Evolutionary conservation across 1,284 basidiomycete species (phyloP), one percentile per base, ranked within the genome.

Genomic region (Ustilago curta): DNA sequence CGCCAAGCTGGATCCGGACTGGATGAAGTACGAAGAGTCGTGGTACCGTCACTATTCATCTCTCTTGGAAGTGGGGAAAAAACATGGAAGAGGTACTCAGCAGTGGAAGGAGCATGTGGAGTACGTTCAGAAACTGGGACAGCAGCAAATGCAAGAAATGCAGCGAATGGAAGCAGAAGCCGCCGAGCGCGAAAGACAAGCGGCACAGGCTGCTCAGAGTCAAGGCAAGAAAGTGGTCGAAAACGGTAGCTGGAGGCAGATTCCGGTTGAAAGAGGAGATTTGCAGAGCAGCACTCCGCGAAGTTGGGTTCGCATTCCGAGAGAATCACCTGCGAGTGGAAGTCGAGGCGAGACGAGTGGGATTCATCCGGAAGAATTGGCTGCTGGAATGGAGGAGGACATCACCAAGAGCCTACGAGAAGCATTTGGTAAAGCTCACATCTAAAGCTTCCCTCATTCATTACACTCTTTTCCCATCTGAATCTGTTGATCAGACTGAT

Each of bases 21-120:
- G 44, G 62, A 31, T 25, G 12, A 3, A 11, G 23, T 70, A n/a
- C 27, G 68, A 70, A 16, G 58, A 70, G 18, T 16, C 9, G 0
- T 32, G 60, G 29, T 58, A 58, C 19, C 45, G 61, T 3, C 23
- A 42, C 8, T 70, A 53, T 49, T 44, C 32, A 5, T 12, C 11
- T 1, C 45, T 70, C 12, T 23, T 70, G 19, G 44, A 14, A 14
- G 40, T 61, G 1, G 40, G 54, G 16, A 49, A 70, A 31, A 14
- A 16, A 21, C 27, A 27, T 2, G 29, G 11, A 18, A 2, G 12
- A 12, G 21, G 16, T 11, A 5, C 4, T 2, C 23, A 21, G 6
- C 29, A 19, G 21, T 44, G 55, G 53, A 8, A 29, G 25, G 16
- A 39, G 16, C 45, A 54, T 43, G 18, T 58, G 12, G 40, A 21